A percentile compares a stretch with the other conserved stretches of the same genome.
These are phyloP conservation scores for Sporisorium sorghi DNA, from an alignment of 1,284 basidiomycete species.

Conservation along the genomic window DNA sequence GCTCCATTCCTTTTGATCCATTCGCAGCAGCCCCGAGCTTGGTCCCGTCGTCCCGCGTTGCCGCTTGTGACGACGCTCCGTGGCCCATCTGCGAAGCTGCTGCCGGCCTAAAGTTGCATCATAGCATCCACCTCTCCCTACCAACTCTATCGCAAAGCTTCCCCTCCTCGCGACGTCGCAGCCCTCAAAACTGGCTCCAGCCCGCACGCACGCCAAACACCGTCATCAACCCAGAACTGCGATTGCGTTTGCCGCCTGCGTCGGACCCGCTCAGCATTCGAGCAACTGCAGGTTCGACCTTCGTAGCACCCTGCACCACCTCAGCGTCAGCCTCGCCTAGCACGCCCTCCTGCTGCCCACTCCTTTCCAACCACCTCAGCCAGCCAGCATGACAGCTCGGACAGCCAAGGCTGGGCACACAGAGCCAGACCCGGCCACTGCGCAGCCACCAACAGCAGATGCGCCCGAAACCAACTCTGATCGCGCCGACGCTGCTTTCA, in stretches of 20 bases:
- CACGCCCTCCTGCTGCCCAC: not conserved
- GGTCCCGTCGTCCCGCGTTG: not conserved
- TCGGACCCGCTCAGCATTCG: not conserved
- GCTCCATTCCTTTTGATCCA: not conserved
- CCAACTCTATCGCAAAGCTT: not conserved
- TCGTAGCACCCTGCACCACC: not conserved
- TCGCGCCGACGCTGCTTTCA: slow-evolving; percentile 5
- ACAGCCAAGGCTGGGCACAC: slow-evolving; percentile 16
- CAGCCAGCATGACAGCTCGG: slow-evolving; percentile 28
- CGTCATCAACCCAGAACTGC: not conserved
- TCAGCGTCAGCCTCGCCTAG: not conserved
- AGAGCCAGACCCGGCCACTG: slow-evolving; percentile 12
- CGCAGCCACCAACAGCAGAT: slow-evolving; percentile 12
- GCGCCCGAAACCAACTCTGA: slow-evolving; percentile 3
- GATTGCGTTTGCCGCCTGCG: not conserved
- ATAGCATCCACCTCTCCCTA: not conserved
- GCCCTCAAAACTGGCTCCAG: too few relatives aligned
- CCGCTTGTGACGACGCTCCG: not conserved
- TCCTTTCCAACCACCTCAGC: not conserved
- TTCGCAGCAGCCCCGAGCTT: not conserved
- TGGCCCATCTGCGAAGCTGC: not conserved
- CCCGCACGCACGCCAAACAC: too few relatives aligned
- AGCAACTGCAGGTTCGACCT: not conserved
- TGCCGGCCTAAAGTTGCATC: not conserved
- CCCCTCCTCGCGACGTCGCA: too few relatives aligned